Percentiles rank a stretch among this genome's conserved stretches.
Evolutionary conservation across 2,329 filamentous ascomycete species (phyloP).

Genomic region (Bipolaris oryzae): DNA sequence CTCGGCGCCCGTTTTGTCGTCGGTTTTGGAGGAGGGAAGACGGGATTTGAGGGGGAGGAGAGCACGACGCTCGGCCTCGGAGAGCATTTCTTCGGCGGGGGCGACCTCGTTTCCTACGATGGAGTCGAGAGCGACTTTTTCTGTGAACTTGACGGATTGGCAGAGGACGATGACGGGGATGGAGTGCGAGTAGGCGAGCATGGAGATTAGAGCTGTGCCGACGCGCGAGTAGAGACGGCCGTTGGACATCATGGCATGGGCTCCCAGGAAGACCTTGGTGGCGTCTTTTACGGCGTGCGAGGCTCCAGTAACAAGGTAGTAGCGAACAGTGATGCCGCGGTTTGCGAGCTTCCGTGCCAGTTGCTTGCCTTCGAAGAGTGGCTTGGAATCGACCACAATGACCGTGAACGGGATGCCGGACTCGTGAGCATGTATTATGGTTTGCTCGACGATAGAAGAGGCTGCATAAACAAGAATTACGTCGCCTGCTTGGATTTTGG

Average conservation of each 20-base stretch:
- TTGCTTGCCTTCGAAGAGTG: constrained; percentile 71
- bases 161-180: constrained; percentile 88
- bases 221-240: constrained; percentile 86
- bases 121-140: constrained; percentile 86
- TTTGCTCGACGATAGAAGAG: constrained; percentile 83
- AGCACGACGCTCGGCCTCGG: constrained; percentile 40
- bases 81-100: constrained; percentile 69
- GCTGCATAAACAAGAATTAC: constrained; percentile 87
- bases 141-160: constrained; percentile 94
- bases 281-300: constrained; percentile 73
- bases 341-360: constrained; percentile 73
- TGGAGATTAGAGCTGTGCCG: constrained; percentile 85
- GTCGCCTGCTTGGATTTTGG: constrained; percentile 78
- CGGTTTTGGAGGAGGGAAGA: constrained; percentile 29
- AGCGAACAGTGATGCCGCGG: constrained; percentile 77
- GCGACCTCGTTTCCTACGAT: constrained; percentile 94
- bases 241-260: constrained; percentile 95
- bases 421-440: constrained; percentile 73
- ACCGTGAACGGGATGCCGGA: constrained; percentile 79
- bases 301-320: constrained; percentile 79
- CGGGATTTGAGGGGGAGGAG: constrained; percentile 41
- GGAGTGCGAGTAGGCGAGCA: constrained; percentile 76
- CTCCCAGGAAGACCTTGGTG: constrained; percentile 77
- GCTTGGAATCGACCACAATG: constrained; percentile 79
- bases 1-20: constrained; percentile 32